Evolutionary conservation across 257 asterid genomes (phyloP), one percentile per base, ranked within the genome.

Genomic region (Coffea canephora): DNA sequence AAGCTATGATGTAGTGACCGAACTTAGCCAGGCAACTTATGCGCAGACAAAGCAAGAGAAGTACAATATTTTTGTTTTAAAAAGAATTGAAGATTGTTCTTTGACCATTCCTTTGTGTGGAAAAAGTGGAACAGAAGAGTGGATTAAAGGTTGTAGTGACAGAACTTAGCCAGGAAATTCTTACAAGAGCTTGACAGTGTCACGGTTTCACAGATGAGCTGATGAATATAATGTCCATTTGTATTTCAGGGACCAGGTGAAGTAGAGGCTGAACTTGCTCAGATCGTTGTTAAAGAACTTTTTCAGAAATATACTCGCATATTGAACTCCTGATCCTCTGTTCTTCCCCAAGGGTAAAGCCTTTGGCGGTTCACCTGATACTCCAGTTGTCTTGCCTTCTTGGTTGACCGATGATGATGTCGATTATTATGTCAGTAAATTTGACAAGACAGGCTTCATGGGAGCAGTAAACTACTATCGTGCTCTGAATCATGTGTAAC

Each of bases 381-480:
- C 73, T 55, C 83, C 85, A 66, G 41, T 57, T 23, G 49, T 25
- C 70, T 75, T 82, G 81, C 89, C 94, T 16, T 54, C 89, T 57
- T 94, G 97, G 95, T 75, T 92, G 71, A 78, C 91, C 25, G 93
- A 90, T 67, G 84, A 90, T n/a, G 94, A 94, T 64, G 85, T 94
- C 4, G 86, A 89, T 70, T 94, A 94, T 72, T 94, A 89, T 43
- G 87, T 79, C 64, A 76, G 49, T 78, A 89, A 81, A 73, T 92
- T 89, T 78, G 87, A 85, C 77, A 76, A 80, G 75, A 91, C 89
- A 21, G 97, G 98, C 67, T 94, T 92, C 90, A 91, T 92, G 0
- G 98, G 98, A 55, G 95, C 87, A 71, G 62, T 94, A 49, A 94
- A 94, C 82, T 92, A 90, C 83, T 94, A 94, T 76, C 94, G 97